phyloP scores from a whole-genome alignment of 345 rosid species.

The Arabis hirsuta region DNA sequence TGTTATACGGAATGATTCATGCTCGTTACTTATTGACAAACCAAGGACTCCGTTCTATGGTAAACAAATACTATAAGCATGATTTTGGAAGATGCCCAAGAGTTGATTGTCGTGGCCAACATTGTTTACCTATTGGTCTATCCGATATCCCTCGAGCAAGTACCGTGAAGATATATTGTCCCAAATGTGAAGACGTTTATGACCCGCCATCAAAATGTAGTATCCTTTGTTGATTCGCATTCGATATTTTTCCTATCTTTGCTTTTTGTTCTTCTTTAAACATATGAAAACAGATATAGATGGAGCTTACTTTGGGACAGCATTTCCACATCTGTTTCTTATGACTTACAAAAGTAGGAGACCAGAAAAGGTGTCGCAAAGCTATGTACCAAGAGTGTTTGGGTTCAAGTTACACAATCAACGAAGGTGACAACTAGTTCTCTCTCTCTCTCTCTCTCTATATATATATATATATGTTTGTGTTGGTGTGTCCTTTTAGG shows the following conservation, averaged over 20 bases:
- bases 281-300: constrained; percentile 64
- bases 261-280: constrained; percentile 50
- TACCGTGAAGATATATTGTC: constrained; percentile 85
- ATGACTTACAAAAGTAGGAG: constrained; percentile 70
- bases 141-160: constrained; percentile 90
- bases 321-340: constrained; percentile 80
- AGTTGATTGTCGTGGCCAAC: constrained; percentile 88
- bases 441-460: too few relatives aligned
- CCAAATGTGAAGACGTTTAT: constrained; percentile 83
- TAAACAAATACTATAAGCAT: constrained; percentile 47
- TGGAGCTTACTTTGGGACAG: constrained; percentile 89
- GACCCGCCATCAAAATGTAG: constrained; percentile 89
- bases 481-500: too few relatives aligned
- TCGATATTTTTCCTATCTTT: neutral
- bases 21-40: constrained; percentile 77
- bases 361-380: constrained; percentile 70
- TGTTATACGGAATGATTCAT: constrained; percentile 91
- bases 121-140: constrained; percentile 90
- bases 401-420: constrained; percentile 85
- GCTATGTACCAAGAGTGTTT: constrained; percentile 82
- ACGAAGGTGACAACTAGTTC: constrained; percentile 28
- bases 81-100: constrained; percentile 93
- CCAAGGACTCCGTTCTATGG: constrained; percentile 81
- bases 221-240: constrained; percentile 56
- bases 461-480: too few relatives aligned